phyloP scores from a whole-genome alignment of 495 filamentous ascomycete genomes.

The Lineolata rhizophorae region DNA sequence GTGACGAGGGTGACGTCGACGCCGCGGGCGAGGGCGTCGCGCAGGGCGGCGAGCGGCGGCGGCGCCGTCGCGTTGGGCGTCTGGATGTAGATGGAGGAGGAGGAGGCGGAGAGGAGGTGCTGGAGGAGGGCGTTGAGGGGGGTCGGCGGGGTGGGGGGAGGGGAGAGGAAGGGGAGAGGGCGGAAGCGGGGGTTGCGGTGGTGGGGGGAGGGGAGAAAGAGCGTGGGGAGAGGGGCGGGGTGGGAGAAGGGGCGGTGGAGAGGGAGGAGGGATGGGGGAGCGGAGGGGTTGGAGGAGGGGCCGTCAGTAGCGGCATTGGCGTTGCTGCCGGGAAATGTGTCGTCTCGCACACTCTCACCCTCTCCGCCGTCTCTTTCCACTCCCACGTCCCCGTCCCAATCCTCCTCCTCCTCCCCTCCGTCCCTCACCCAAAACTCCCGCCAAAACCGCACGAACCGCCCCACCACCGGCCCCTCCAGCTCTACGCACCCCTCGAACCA shows the following conservation, averaged over 20 bases:
- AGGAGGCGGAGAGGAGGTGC: conserved; percentile 22
- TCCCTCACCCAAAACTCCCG: conserved; percentile 25
- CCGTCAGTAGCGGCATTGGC: not conserved
- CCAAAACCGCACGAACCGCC: conserved; percentile 36
- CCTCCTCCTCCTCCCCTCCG: not conserved
- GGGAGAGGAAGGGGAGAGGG: conserved; percentile 21
- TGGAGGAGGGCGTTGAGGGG: conserved; percentile 41
- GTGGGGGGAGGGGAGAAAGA: conserved; percentile 47
- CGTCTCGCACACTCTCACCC: not conserved
- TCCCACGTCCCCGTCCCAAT: not conserved
- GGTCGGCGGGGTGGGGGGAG: conserved; percentile 30
- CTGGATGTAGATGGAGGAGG: conserved; percentile 37
- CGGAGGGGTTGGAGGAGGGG: too few species aligned
- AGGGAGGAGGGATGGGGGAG: not conserved
- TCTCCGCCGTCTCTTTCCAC: not conserved
- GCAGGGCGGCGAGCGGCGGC: conserved; percentile 30
- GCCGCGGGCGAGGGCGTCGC: conserved; percentile 28
- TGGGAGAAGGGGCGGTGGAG: not conserved
- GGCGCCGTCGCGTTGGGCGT: conserved; percentile 48
- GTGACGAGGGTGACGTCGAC: conserved; percentile 42
- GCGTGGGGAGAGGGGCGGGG: not conserved
- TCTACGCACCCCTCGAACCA: conserved; percentile 54
- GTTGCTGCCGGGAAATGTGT: not conserved
- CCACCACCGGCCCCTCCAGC: conserved; percentile 31
- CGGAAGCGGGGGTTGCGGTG: conserved; percentile 34